phyloP scores from a whole-genome alignment of 2,329 filamentous ascomycete species.

The Trichoderma koningii region DNA sequence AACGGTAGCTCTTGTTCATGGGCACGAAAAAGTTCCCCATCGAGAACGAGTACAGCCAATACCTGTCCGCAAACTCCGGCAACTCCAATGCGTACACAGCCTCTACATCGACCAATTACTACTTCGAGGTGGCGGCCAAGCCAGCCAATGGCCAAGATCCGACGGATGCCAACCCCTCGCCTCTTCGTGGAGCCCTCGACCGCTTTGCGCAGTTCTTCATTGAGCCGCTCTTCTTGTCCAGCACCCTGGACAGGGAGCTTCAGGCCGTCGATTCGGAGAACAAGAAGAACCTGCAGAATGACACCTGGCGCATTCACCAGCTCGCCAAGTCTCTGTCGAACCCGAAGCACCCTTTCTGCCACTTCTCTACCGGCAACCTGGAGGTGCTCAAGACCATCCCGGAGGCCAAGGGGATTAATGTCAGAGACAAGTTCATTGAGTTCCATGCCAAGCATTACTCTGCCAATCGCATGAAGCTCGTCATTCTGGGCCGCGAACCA shows the following conservation, averaged over 20 bases:
- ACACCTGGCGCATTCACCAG: conserved; percentile 84
- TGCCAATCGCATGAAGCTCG: conserved; percentile 90
- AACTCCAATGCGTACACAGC: conserved; percentile 95
- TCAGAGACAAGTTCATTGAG: conserved; percentile 87
- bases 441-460: conserved; percentile 91
- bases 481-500: conserved; percentile 78
- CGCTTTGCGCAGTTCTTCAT: conserved; percentile 95
- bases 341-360: conserved; percentile 81
- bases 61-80: conserved; percentile 85
- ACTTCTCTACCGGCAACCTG: conserved; percentile 89
- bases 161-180: conserved; percentile 58
- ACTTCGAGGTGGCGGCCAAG: conserved; percentile 89
- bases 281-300: conserved; percentile 94
- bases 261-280: conserved; percentile 92
- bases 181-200: conserved; percentile 78
- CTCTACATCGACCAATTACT: conserved; percentile 93
- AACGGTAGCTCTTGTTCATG: conserved; percentile 82
- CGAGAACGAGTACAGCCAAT: conserved; percentile 95
- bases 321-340: conserved; percentile 87
- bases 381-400: conserved; percentile 83
- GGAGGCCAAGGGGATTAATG: conserved; percentile 76
- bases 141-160: conserved; percentile 62
- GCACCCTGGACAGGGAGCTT: conserved; percentile 83
- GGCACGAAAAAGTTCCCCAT: conserved; percentile 96
- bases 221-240: conserved; percentile 79